Conservation (phyloP, 2,329 filamentous ascomycete genomes). For the Bertia moriformis region DNA sequence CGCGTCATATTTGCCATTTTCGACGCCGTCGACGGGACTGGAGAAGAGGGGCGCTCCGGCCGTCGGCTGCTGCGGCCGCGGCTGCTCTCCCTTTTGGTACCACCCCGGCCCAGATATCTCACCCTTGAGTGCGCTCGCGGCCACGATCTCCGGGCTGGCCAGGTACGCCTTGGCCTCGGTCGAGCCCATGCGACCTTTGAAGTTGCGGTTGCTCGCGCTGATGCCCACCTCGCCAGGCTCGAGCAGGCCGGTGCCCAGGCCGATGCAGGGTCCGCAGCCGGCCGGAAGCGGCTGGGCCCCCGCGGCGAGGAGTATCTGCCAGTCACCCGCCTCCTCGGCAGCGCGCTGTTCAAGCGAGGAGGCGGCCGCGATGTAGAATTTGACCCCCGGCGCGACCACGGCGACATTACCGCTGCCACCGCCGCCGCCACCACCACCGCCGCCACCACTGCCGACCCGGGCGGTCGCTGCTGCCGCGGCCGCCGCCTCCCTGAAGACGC, state of each 20-base stretch:
- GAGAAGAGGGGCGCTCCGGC: conserved; percentile 9
- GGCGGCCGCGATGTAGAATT: conserved; percentile 82
- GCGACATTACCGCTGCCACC: conserved; percentile 43
- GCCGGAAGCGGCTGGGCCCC: conserved; percentile 60
- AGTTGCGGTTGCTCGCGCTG: conserved; percentile 73
- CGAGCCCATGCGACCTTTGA: conserved; percentile 79
- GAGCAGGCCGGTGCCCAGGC: conserved; percentile 62
- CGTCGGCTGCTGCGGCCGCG: too few species aligned
- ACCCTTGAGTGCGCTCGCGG: conserved; percentile 71
- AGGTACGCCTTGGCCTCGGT: conserved; percentile 72
- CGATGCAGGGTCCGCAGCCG: conserved; percentile 76
- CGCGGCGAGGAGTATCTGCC: conserved; percentile 68
- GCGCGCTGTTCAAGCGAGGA: conserved; percentile 62
- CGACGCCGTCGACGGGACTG: conserved; percentile 37
- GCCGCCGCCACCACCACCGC: too few species aligned
- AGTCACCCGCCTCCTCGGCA: conserved; percentile 70
- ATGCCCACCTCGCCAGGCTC: conserved; percentile 80
- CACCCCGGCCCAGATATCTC: too few species aligned
- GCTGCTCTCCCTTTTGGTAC: too few species aligned
- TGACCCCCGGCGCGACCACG: conserved; percentile 61
- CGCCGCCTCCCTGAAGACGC: conserved; percentile 70
- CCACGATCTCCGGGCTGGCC: conserved; percentile 78
- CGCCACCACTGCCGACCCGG: too few species aligned
- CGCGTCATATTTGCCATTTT: conserved; percentile 49
- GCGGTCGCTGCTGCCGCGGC: too few species aligned